Percentiles rank a stretch among this genome's conserved stretches.
phyloP scores from a whole-genome alignment of 228 moss, liverwort and hornwort species.

The Sphagnum magellanicum region DNA sequence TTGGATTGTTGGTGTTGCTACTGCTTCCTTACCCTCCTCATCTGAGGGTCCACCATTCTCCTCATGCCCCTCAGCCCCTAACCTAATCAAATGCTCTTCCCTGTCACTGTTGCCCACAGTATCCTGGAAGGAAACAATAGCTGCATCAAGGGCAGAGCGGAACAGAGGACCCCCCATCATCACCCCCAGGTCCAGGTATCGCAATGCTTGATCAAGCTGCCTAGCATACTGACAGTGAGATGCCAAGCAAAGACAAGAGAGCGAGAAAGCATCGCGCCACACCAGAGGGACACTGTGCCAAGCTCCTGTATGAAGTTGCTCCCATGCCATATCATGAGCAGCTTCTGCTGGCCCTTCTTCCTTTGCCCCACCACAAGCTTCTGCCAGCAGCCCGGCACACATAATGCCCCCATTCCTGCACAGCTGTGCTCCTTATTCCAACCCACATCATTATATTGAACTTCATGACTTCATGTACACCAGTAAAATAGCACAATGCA shows the following conservation, averaged over 20 bases:
- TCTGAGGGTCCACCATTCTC: background rate
- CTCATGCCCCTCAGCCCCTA: background rate
- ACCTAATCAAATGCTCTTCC: background rate
- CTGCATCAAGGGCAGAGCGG: conserved; percentile 53
- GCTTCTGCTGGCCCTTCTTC: conserved; percentile 74
- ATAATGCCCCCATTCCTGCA: conserved; percentile 70
- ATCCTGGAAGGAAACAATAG: conserved; percentile 28
- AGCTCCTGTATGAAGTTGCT: conserved; percentile 84
- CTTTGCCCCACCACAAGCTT: conserved; percentile 43
- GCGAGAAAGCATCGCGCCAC: conserved; percentile 90
- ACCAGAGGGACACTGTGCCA: conserved; percentile 69
- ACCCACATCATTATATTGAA: background rate
- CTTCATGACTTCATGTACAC: background rate
- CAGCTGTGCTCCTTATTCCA: conserved; percentile 16
- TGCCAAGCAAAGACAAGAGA: conserved; percentile 70
- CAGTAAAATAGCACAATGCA: no score
- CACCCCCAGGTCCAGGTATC: conserved; percentile 76
- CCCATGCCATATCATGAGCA: conserved; percentile 95
- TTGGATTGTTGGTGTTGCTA: conserved; percentile 10
- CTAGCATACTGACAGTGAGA: conserved; percentile 42
- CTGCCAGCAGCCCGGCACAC: conserved; percentile 53
- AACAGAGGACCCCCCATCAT: conserved; percentile 78
- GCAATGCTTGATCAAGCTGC: conserved; percentile 43
- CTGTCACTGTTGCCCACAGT: conserved; percentile 10
- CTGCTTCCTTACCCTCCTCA: background rate